Evolutionary conservation across 768 basidiomycete genomes (phyloP), one percentile per base, ranked within the genome.

Genomic region (Obba rivulosa): DNA sequence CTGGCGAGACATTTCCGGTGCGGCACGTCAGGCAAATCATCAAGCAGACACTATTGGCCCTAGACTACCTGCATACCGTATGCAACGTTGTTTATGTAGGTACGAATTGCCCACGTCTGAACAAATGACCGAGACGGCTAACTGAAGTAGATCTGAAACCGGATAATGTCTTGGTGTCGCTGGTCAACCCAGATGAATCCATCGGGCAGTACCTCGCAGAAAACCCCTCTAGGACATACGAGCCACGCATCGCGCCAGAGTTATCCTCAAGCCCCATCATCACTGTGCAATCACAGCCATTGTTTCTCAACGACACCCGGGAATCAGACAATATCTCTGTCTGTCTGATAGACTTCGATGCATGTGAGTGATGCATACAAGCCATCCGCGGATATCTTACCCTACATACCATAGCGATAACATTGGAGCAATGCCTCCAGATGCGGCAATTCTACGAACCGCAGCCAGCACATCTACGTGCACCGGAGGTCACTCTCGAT

Each of bases 1-100:
- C 41, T 21, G 17, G 41, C 8, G 9, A 3, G 4, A 2, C 49
- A 36, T 22, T 62, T 20, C 28, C 43, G 13, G 25, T 55, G 48
- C 16, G 18, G 44, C 3, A 41, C 44, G 31, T 40, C 9, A 54
- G 58, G 45, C 40, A 46, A 31, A 55, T 66, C 24, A 50, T 58
- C 25, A 62, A 59, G 37, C 66, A 67, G 43, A 25, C 52, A 8
- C 54, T 66, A 23, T 55, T 64, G 17, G 61, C 62, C 7, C 50
- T 62, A 7, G 56, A 61, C 39, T 66, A 62, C 46, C 56, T 65
- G 38, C 64, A 66, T 45, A 44, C 48, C n/a, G 44, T 57, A 28
- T 61, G 57, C 31, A 40, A 49, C 1, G 34, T 58, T n/a, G 44
- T 61, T 38, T 58, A 64, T 51, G 52, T 45, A 21, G 60, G 64